Conservation (phyloP, 2,329 filamentous ascomycete species). For the Fusarium sp. region DNA sequence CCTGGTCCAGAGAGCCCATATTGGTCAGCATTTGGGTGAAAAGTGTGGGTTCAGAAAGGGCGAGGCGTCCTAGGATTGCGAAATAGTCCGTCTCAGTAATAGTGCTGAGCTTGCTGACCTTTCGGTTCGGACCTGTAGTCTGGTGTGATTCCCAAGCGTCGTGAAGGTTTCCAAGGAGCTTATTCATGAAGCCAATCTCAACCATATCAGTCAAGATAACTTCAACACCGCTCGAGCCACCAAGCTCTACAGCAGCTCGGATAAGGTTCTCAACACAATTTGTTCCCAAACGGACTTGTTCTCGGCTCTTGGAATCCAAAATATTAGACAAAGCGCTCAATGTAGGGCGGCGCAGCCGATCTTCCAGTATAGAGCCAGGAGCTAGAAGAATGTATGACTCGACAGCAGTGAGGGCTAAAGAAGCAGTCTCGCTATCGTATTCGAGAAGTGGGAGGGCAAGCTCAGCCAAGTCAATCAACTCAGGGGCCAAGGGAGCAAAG, state of each 20-base stretch:
- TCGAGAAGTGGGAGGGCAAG: slow-evolving; percentile 75
- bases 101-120: slow-evolving; percentile 76
- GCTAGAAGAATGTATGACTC: slow-evolving; percentile 80
- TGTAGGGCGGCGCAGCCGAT: slow-evolving; percentile 65
- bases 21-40: slow-evolving; percentile 71
- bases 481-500: slow-evolving; percentile 69
- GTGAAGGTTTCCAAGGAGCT: slow-evolving; percentile 75
- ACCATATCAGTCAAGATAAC: slow-evolving; percentile 76
- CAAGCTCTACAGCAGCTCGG: slow-evolving; percentile 71
- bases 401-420: slow-evolving; percentile 72
- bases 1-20: slow-evolving; percentile 61
- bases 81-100: slow-evolving; percentile 89
- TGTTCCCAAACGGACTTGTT: slow-evolving; percentile 69
- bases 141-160: slow-evolving; percentile 81
- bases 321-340: slow-evolving; percentile 63
- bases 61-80: slow-evolving; percentile 82
- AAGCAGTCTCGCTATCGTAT: slow-evolving; percentile 73
- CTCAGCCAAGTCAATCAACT: slow-evolving; percentile 74
- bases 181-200: slow-evolving; percentile 71
- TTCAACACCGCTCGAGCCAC: slow-evolving; percentile 70
- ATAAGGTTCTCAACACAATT: slow-evolving; percentile 75
- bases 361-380: slow-evolving; percentile 73
- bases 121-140: slow-evolving; percentile 83
- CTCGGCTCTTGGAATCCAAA: slow-evolving; percentile 67
- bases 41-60: slow-evolving; percentile 76